A percentile compares a stretch with the other conserved stretches of the same genome.
phyloP scores from a whole-genome alignment of 345 rosid species.

The Salix purpurea region DNA sequence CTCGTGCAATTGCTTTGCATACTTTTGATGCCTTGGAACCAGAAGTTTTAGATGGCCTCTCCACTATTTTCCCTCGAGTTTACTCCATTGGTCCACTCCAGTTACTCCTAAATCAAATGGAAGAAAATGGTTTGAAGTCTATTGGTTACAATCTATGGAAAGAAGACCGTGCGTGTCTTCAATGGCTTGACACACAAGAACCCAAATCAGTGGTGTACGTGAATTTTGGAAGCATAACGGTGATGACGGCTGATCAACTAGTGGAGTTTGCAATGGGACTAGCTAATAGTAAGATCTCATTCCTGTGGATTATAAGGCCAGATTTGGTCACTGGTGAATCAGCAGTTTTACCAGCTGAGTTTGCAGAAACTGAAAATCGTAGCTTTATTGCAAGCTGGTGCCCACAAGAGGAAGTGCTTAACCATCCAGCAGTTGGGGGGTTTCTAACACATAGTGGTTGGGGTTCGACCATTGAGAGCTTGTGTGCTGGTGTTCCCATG shows the following conservation, averaged over 20 bases:
- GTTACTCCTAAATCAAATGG: too few relatives aligned
- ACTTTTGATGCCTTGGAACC: too few relatives aligned
- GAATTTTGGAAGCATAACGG: not conserved
- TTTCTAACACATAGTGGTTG: too few relatives aligned
- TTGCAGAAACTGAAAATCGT: not conserved
- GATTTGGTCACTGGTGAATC: not conserved
- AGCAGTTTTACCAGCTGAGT: not conserved
- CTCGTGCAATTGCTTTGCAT: too few relatives aligned
- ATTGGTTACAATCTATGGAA: too few relatives aligned
- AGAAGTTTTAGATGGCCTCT: not conserved
- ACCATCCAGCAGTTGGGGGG: too few relatives aligned
- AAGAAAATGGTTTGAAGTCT: too few relatives aligned
- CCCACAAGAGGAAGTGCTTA: not conserved
- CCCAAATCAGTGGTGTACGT: too few relatives aligned
- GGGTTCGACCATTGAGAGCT: too few relatives aligned
- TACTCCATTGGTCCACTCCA: too few relatives aligned
- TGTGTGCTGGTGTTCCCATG: not conserved
- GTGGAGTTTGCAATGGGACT: not conserved
- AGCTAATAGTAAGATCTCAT: not conserved
- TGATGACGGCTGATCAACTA: not conserved
- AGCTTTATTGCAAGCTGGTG: not conserved
- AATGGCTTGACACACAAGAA: too few relatives aligned
- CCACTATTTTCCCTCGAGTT: not conserved
- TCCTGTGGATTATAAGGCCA: not conserved
- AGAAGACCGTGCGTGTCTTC: too few relatives aligned